phyloP scores from a whole-genome alignment of 2,329 filamentous ascomycete species.

The Exutisphaerella laricina region DNA sequence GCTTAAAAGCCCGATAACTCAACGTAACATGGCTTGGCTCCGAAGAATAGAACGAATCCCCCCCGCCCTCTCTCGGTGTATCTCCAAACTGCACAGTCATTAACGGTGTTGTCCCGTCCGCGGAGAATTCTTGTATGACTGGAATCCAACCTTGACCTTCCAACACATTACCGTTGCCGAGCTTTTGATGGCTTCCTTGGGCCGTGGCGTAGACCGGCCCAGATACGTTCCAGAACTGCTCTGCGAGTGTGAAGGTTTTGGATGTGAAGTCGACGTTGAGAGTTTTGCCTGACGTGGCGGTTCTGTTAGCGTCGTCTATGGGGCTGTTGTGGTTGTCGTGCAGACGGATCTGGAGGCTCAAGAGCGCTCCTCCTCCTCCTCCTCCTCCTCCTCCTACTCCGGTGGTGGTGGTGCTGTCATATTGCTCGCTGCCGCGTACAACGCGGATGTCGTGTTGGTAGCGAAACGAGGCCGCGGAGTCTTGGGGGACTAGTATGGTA shows the following conservation, averaged over 20 bases:
- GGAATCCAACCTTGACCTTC: slow-evolving; percentile 19
- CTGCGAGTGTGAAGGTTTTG: slow-evolving; percentile 10
- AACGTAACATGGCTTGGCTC: slow-evolving; percentile 10
- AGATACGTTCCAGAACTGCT: slow-evolving; percentile 12
- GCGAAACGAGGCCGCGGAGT: slow-evolving; percentile 13
- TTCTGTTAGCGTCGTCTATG: slow-evolving; percentile 17
- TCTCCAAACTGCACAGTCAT: slow-evolving; percentile 18
- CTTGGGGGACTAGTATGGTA: background rate
- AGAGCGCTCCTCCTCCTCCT: background rate
- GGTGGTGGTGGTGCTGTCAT: background rate
- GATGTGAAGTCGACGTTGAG: slow-evolving; percentile 12
- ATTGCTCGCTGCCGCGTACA: slow-evolving; percentile 2
- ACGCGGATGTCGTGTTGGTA: slow-evolving; percentile 23
- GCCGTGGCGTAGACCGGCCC: slow-evolving; percentile 18
- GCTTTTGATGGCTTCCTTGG: slow-evolving; percentile 16
- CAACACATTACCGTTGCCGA: slow-evolving; percentile 17
- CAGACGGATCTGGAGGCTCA: slow-evolving; percentile 7
- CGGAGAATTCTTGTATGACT: slow-evolving; percentile 18
- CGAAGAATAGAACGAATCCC: background rate
- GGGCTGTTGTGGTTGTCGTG: slow-evolving; percentile 22
- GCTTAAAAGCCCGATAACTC: slow-evolving; percentile 20
- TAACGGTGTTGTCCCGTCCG: slow-evolving; percentile 10
- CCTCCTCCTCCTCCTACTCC: no score
- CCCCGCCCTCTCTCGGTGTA: background rate
- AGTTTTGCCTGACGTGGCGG: slow-evolving; percentile 19